Evolutionary conservation across 768 basidiomycete species (phyloP).

Genomic region (Lactifluus echinatus): DNA sequence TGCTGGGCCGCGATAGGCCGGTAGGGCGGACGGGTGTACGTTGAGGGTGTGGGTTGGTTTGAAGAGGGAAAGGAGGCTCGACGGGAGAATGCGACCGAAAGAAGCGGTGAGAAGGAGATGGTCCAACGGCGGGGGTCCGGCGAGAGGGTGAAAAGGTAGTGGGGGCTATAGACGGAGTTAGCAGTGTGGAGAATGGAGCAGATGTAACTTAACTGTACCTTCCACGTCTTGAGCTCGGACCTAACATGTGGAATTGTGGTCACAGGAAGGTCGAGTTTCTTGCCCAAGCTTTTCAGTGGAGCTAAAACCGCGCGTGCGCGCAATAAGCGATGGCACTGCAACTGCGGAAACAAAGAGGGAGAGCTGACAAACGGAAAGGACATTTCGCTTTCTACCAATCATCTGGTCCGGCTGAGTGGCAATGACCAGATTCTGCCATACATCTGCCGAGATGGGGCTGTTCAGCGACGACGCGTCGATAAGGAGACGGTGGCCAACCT

Average conservation of each 20-base stretch:
- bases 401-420: slow-evolving; percentile 64
- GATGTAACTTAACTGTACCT: slow-evolving; percentile 39
- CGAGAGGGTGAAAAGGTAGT: slow-evolving; percentile 27
- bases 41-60: slow-evolving; percentile 56
- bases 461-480: neutral
- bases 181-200: neutral
- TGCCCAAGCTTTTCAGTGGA: slow-evolving; percentile 54
- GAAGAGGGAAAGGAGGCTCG: slow-evolving; percentile 53
- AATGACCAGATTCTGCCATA: slow-evolving; percentile 63
- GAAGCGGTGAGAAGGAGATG: slow-evolving; percentile 81
- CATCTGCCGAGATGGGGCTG: slow-evolving; percentile 39
- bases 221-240: slow-evolving; percentile 55
- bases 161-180: slow-evolving; percentile 35
- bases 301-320: slow-evolving; percentile 35
- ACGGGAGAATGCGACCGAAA: slow-evolving; percentile 79
- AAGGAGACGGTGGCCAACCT: slow-evolving; percentile 37
- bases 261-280: slow-evolving; percentile 45
- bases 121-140: slow-evolving; percentile 23
- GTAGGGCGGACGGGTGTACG: slow-evolving; percentile 84
- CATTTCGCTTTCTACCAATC: slow-evolving; percentile 52
- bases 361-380: slow-evolving; percentile 48
- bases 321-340: neutral
- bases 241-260: slow-evolving; percentile 53
- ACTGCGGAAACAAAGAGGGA: neutral
- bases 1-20: slow-evolving; percentile 81